Percentiles rank a stretch among this genome's conserved stretches.
Conservation (phyloP, 1,284 basidiomycete genomes). For the Marasmius oreades region DNA sequence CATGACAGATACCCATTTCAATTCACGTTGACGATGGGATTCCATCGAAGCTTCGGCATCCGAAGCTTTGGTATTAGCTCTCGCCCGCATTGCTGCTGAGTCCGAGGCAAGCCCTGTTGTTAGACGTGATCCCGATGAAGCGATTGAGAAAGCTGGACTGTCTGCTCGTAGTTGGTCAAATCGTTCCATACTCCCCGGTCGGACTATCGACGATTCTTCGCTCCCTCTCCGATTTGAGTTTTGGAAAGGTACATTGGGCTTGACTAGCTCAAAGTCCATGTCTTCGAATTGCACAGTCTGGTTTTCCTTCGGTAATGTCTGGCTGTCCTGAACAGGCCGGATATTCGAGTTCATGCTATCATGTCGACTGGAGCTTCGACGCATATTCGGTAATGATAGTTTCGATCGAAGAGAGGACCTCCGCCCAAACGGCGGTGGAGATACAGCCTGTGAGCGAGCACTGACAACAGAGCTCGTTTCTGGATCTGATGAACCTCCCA, state of each 20-base stretch:
- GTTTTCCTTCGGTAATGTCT: conserved; percentile 11
- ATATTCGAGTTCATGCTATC: conserved; percentile 26
- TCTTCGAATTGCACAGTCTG: conserved; percentile 66
- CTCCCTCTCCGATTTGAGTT: conserved; percentile 37
- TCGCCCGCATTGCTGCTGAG: conserved; percentile 10
- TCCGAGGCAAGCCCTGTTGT: conserved; percentile 9
- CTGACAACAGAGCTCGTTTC: conserved; percentile 24
- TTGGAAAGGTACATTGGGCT: conserved; percentile 47
- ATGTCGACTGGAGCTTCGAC: conserved; percentile 36
- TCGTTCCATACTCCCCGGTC: conserved; percentile 29
- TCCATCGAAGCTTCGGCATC: conserved; percentile 42
- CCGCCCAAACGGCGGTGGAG: conserved; percentile 26
- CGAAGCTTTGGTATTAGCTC: conserved; percentile 11
- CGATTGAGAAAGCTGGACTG: conserved; percentile 47
- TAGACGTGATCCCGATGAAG: conserved; percentile 23
- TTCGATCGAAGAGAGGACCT: conserved; percentile 50
- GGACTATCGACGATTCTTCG: conserved; percentile 47
- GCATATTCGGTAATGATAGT: conserved; percentile 55
- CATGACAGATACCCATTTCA: conserved; percentile 74
- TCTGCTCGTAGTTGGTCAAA: conserved; percentile 34
- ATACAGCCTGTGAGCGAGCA: conserved; percentile 20
- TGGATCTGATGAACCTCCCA: conserved; percentile 15
- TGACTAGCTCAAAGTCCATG: conserved; percentile 75
- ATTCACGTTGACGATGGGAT: conserved; percentile 71
- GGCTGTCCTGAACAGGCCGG: conserved; percentile 5